These are phyloP conservation scores for Tulasnella sp. DNA, from an alignment of 768 basidiomycete species.

Conservation along the genomic window DNA sequence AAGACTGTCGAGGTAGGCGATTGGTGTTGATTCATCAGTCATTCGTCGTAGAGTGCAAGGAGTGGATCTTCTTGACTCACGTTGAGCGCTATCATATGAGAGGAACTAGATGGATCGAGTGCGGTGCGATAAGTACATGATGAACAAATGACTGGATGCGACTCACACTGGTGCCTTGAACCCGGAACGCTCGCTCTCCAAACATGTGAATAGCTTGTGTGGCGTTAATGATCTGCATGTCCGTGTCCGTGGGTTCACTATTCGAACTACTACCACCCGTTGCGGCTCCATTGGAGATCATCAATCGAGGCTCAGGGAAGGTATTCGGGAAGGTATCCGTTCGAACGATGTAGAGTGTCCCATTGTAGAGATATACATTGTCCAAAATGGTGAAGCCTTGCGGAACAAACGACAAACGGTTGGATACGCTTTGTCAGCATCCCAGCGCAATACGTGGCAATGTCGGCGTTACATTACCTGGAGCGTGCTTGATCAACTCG, in stretches of 20 bases:
- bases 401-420: no score
- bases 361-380: conserved; percentile 68
- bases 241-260: conserved; percentile 64
- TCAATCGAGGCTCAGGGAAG: conserved; percentile 53
- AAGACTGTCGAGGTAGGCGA: conserved; percentile 86
- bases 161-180: conserved; percentile 66
- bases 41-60: background rate
- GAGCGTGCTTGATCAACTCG: conserved; percentile 4
- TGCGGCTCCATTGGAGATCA: conserved; percentile 56
- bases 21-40: conserved; percentile 31
- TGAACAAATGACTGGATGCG: background rate
- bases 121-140: background rate
- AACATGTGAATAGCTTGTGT: conserved; percentile 57
- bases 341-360: conserved; percentile 67
- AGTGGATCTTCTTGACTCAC: conserved; percentile 36
- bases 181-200: conserved; percentile 52
- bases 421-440: no score
- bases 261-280: conserved; percentile 49
- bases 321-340: conserved; percentile 55
- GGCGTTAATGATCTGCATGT: conserved; percentile 65
- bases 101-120: conserved; percentile 42
- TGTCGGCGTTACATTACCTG: no score
- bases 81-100: conserved; percentile 74
- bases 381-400: conserved; percentile 94
- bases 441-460: no score